Evolutionary conservation across 345 rosid species (phyloP).

Genomic region (Hibiscus trionum): DNA sequence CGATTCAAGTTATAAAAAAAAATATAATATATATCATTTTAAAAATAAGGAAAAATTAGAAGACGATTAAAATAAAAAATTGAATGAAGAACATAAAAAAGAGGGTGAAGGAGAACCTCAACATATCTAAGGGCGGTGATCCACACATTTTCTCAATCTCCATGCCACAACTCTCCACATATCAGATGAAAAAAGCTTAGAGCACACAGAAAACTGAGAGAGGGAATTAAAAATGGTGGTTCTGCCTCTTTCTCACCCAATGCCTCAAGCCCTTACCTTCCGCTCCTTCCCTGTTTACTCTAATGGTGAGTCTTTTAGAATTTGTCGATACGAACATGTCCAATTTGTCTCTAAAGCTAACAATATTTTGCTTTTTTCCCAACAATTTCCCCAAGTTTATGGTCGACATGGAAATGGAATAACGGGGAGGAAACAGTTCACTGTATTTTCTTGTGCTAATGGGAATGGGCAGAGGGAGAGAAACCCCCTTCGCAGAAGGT

Average conservation of each 20-base stretch:
- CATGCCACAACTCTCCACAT: neutral
- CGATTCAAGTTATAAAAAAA: no score
- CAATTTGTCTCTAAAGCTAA: neutral
- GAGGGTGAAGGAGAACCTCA: neutral
- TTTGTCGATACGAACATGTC: neutral
- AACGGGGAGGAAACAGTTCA: neutral
- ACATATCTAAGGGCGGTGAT: neutral
- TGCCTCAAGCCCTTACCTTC: neutral
- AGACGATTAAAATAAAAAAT: no score
- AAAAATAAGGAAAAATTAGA: no score
- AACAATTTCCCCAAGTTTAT: neutral
- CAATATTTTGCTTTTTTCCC: neutral
- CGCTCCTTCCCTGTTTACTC: neutral
- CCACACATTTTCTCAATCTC: neutral
- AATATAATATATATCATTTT: no score
- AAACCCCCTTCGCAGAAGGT: constrained; percentile 1
- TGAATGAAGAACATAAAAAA: neutral
- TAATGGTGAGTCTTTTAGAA: neutral
- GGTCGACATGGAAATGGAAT: neutral
- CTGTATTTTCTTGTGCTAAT: neutral
- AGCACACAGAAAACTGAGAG: neutral
- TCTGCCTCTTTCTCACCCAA: neutral
- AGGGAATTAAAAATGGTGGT: neutral
- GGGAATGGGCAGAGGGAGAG: constrained; percentile 1
- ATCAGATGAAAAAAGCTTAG: neutral